phyloP scores from a whole-genome alignment of 2,329 filamentous ascomycete genomes.

The Lomentospora prolificans region DNA sequence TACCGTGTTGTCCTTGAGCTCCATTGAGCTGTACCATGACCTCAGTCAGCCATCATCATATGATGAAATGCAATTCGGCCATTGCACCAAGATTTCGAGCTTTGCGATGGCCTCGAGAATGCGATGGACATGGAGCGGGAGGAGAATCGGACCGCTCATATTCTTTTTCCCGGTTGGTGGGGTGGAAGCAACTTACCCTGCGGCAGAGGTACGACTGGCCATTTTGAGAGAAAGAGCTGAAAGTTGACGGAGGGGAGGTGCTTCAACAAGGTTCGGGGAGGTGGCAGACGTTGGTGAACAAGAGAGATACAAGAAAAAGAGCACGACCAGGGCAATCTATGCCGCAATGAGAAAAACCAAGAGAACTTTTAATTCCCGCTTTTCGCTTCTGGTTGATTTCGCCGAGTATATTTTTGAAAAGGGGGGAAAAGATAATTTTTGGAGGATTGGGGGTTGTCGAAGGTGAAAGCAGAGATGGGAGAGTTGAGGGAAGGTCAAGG shows the following conservation, averaged over 20 bases:
- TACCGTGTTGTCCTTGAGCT: constrained; percentile 97
- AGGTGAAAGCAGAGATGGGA: background rate
- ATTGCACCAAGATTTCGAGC: background rate
- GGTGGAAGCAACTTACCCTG: constrained; percentile 1
- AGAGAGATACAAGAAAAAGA: background rate
- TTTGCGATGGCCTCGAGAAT: background rate
- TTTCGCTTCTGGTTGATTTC: background rate
- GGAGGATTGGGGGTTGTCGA: background rate
- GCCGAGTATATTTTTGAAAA: background rate
- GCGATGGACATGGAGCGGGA: background rate
- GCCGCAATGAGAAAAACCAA: background rate
- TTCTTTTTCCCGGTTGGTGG: background rate
- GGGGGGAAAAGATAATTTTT: too few relatives aligned
- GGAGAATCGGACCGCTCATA: background rate
- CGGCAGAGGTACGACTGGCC: background rate
- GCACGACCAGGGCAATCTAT: background rate
- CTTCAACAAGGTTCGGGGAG: background rate
- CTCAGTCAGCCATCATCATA: background rate
- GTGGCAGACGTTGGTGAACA: background rate
- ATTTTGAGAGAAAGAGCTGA: background rate
- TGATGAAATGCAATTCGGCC: background rate
- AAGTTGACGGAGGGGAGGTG: background rate
- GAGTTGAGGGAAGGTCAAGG: background rate
- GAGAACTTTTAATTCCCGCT: background rate
- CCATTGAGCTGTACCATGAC: constrained; percentile 54